Base-by-base conservation (phyloP, 371 early-diverging fungal species). In the Blastocladiella emersonii region DNA sequence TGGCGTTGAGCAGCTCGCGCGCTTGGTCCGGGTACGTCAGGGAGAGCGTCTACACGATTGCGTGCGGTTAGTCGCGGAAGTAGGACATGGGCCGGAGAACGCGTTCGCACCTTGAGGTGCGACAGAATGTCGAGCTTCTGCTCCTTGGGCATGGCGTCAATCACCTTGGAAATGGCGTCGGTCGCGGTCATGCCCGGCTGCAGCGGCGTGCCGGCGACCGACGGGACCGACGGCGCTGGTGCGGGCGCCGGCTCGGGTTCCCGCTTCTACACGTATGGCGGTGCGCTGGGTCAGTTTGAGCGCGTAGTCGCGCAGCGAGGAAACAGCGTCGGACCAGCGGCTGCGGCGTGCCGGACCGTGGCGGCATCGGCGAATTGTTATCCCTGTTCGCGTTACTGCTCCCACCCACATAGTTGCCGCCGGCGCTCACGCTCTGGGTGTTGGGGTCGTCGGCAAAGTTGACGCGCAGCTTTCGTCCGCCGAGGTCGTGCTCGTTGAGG, bases 401-500 rank as follows among this genome's bases (percentile, higher is more conserved):
- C n/a, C n/a, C n/a, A n/a, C n/a, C n/a, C n/a, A n/a, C n/a, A n/a
- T n/a, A n/a, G n/a, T n/a, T n/a, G n/a, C n/a, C n/a, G n/a, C n/a
- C n/a, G n/a, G n/a, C n/a, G n/a, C n/a, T n/a, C n/a, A n/a, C n/a
- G n/a, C n/a, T n/a, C n/a, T n/a, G n/a, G n/a, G n/a, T n/a, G n/a
- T n/a, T n/a, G n/a, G n/a, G 12, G 32, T 56, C 75, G 27, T 90
- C 91, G 23, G 92, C 91, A 74, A 84, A 90, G 69, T 89, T 89
- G 27, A 93, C 90, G 59, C 90, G 77, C 36, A 93, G 71, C 62
- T 79, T 80, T 44, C 94, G 75, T 36, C 91, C 91, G 34, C 85
- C 86, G 51, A 92, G 74, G 48, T 91, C 92, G 63, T 89, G 85
- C 61, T 84, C 83, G 71, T 88, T 85, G 57, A 93, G 69, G 62